These are phyloP conservation scores for Quercus cerris DNA, from an alignment of 306 rosid genomes.

Conservation along the genomic window DNA sequence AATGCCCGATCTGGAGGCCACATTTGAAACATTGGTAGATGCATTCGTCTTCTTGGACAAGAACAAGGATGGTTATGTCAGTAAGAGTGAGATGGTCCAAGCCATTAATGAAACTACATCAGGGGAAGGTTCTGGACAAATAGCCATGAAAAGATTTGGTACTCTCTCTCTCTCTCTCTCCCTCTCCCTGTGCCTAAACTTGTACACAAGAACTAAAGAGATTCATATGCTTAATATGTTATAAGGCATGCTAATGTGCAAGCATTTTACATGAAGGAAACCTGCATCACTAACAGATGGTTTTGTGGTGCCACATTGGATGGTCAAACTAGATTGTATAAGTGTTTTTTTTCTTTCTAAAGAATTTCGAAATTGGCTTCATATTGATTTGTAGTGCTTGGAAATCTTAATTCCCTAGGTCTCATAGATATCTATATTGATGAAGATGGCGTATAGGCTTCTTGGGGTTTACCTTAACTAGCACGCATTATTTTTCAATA, in stretches of 20 bases:
- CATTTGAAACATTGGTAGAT: constrained; percentile 85
- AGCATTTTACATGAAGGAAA: not conserved
- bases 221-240: constrained; percentile 6
- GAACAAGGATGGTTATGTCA: constrained; percentile 88
- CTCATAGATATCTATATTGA: not conserved
- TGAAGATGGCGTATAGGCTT: constrained; percentile 7
- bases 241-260: constrained; percentile 7
- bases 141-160: constrained; percentile 96
- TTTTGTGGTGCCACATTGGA: not conserved
- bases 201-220: not conserved
- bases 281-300: not conserved
- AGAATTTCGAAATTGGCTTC: not conserved
- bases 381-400: not conserved
- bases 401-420: not conserved
- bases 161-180: constrained; percentile 25
- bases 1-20: constrained; percentile 76
- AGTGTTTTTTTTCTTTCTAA: not conserved
- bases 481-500: not conserved
- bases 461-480: not conserved
- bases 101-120: constrained; percentile 83
- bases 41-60: constrained; percentile 93
- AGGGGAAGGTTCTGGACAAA: constrained; percentile 81
- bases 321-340: constrained; percentile 13
- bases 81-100: constrained; percentile 89
- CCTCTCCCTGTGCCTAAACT: not conserved